Evolutionary conservation across 2,329 filamentous ascomycete genomes (phyloP).

Genomic region (Graphilbum sp.): DNA sequence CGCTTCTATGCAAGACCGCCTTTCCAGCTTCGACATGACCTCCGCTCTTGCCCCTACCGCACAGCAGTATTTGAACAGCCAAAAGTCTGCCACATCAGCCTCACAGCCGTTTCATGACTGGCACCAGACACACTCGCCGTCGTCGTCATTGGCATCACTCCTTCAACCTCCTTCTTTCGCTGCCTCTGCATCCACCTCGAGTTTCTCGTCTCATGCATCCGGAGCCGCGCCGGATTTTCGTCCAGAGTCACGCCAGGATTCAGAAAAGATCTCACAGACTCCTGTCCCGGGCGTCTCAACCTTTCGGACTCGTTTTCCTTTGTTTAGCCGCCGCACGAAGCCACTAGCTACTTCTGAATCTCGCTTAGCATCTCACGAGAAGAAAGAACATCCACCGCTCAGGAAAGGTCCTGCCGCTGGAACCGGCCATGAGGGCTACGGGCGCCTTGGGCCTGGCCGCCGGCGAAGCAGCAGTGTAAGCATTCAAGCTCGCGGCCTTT

Average conservation of each 20-base stretch:
- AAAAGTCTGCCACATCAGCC: not conserved
- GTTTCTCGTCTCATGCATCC: not conserved
- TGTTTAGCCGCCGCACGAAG: slow-evolving; percentile 63
- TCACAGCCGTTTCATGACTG: not conserved
- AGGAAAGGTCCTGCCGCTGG: slow-evolving; percentile 75
- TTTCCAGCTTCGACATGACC: slow-evolving; percentile 20
- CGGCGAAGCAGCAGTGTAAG: slow-evolving; percentile 47
- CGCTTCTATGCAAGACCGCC: slow-evolving; percentile 29
- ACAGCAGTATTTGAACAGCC: not conserved
- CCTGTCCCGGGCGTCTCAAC: slow-evolving; percentile 41
- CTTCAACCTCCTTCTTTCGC: not conserved
- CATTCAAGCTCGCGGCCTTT: slow-evolving; percentile 27
- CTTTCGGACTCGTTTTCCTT: slow-evolving; percentile 51
- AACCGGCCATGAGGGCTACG: slow-evolving; percentile 86
- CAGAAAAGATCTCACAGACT: slow-evolving; percentile 19
- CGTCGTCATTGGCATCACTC: not conserved
- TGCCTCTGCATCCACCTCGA: not conserved
- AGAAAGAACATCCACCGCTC: slow-evolving; percentile 28
- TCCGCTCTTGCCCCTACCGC: not conserved
- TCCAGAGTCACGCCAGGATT: not conserved
- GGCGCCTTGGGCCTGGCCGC: slow-evolving; percentile 42
- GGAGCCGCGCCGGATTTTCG: not conserved
- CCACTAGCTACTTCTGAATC: slow-evolving; percentile 32
- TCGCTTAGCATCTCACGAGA: slow-evolving; percentile 30
- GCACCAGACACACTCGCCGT: not conserved